These are phyloP conservation scores for Centrapalus pauciflorus DNA, from an alignment of 129 eudicot genomes.

Conservation along the genomic window DNA sequence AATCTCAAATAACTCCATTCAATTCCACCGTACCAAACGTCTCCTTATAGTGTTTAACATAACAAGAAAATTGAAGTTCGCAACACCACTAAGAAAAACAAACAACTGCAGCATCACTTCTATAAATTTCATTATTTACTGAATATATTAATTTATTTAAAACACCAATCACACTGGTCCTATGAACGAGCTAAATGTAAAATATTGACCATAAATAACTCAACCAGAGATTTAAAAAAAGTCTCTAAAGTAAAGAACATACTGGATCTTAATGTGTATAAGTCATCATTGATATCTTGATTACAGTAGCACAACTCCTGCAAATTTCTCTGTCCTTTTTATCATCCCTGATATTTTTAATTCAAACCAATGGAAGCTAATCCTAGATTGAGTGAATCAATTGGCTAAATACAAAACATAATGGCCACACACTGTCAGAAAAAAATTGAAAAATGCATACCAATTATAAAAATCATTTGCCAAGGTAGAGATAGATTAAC, in stretches of 20 bases:
- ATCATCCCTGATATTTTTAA: neutral
- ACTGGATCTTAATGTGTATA: neutral
- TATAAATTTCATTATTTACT: neutral
- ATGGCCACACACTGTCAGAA: neutral
- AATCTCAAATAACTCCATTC: neutral
- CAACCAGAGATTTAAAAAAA: neutral
- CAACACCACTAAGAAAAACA: neutral
- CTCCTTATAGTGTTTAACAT: neutral
- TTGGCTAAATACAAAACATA: neutral
- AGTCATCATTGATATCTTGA: neutral
- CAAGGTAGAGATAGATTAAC: neutral
- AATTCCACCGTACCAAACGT: neutral
- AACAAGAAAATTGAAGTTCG: neutral
- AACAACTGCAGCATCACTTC: neutral
- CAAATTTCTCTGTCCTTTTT: neutral
- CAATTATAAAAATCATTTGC: neutral
- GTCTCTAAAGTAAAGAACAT: neutral
- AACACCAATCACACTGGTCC: neutral
- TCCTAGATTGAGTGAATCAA: neutral
- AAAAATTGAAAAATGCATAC: neutral
- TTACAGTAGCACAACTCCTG: neutral
- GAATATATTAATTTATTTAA: neutral
- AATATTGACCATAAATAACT: neutral
- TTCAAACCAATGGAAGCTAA: neutral
- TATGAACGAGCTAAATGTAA: neutral